Base-by-base conservation (phyloP, 2,329 filamentous ascomycete species). In the Pseudogymnoascus sp. region DNA sequence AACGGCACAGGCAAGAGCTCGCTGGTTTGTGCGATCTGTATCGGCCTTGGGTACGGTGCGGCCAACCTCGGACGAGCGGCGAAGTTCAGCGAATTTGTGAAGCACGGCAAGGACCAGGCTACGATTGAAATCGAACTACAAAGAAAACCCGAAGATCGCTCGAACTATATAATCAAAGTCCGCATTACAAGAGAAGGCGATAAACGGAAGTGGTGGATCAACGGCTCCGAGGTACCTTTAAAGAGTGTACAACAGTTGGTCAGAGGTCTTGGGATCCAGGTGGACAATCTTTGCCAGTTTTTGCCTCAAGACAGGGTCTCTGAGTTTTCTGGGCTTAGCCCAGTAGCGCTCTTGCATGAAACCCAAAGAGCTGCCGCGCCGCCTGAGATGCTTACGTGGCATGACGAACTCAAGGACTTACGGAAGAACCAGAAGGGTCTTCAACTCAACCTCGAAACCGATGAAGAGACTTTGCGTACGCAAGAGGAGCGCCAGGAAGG, bases 1-100 rank as follows among this genome's bases (percentile, higher is more conserved):
- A 99, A 99, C 71, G 95, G 95, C 35, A 97, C 95, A 0, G 95
- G 95, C 62, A 99, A 99, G 77, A 97, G 93, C 76, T 97, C 95
- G 0, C 81, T 99, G 25, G 93, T 99, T 45, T 99, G 95, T 76
- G 95, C 95, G 49, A 96, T 99, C 68, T 97, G 95, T 71, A 78
- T 99, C 12, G 95, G 95, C 2, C 79, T 99, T 25, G 95, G 95
- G 58, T 97, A 89, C 80, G 84, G 86, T 33, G 87, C 93, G 23
- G 85, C 88, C 75, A 85, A 93, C 70, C 82, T 99, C 14, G 95
- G 93, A 14, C 88, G 95, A 65, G 92, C 93, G 5, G 92, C 89
- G 69, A 87, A 91, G 12, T 80, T 93, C 63, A 88, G 88, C 62
- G 93, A 96, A 71, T 99, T 95, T 71, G 92, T 99, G 68, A 97